These are phyloP conservation scores for Solanum virginianum DNA, from an alignment of 257 asterid genomes.

Conservation along the genomic window DNA sequence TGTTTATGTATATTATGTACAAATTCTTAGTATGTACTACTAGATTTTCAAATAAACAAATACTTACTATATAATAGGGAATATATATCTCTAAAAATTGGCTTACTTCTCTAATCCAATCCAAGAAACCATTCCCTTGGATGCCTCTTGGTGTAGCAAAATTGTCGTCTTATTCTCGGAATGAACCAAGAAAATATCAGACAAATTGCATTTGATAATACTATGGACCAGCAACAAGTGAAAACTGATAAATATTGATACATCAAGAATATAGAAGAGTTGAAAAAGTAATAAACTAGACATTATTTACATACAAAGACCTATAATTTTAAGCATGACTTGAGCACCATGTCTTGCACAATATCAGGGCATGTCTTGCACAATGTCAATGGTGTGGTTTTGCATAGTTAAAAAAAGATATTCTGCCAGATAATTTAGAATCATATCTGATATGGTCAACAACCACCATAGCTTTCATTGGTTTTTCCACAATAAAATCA, in stretches of 20 bases:
- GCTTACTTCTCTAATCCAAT: background rate
- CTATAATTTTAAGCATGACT: background rate
- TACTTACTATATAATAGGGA: background rate
- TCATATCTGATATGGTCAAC: background rate
- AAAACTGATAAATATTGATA: background rate
- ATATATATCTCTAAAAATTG: background rate
- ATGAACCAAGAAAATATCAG: background rate
- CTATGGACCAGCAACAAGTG: background rate
- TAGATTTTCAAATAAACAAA: background rate
- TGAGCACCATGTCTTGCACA: background rate
- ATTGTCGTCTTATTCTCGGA: background rate
- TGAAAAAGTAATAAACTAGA: background rate
- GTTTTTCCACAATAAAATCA: background rate
- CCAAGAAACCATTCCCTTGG: background rate
- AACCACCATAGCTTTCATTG: conserved; percentile 5
- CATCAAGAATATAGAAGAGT: background rate
- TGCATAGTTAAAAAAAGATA: background rate
- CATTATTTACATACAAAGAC: background rate
- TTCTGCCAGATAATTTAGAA: background rate
- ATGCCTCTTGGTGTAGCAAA: background rate
- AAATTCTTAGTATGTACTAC: background rate
- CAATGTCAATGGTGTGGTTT: background rate
- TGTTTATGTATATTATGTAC: background rate
- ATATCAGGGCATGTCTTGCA: background rate
- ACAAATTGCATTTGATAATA: background rate